phyloP scores from a whole-genome alignment of 352 stramenopile genomes.

The Globisporangium iwayamae region DNA sequence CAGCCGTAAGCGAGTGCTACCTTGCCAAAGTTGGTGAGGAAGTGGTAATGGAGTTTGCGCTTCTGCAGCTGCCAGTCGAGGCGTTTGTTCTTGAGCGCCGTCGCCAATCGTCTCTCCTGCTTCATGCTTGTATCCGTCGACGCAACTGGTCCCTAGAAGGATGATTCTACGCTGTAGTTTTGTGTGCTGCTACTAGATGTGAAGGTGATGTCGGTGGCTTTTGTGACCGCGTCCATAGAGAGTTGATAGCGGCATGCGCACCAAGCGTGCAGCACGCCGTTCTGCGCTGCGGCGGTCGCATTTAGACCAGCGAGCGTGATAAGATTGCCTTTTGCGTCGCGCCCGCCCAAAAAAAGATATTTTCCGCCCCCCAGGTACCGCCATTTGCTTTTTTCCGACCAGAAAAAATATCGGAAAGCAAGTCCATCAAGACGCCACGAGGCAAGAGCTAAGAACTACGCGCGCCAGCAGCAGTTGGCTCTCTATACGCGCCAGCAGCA shows the following conservation, averaged over 20 bases:
- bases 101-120: conserved; percentile 15
- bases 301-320: conserved; percentile 8
- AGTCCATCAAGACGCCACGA: conserved; percentile 3
- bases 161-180: not conserved
- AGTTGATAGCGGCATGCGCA: not conserved
- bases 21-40: conserved; percentile 54
- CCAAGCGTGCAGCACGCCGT: not conserved
- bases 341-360: conserved; percentile 10
- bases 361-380: not conserved
- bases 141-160: not conserved
- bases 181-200: not conserved
- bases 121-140: conserved; percentile 11
- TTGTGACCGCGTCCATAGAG: not conserved
- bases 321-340: not conserved
- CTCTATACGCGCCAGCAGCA: not conserved
- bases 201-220: not conserved
- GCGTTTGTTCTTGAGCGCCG: conserved; percentile 34
- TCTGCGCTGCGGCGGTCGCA: not conserved
- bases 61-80: conserved; percentile 59
- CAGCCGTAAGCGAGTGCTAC: conserved; percentile 12
- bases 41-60: conserved; percentile 53
- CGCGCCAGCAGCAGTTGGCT: not conserved
- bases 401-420: conserved; percentile 1
- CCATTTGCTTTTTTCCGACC: not conserved
- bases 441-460: conserved; percentile 1